These are phyloP conservation scores for Omphalea diandra DNA, from an alignment of 441 rosid species.

Conservation along the genomic window DNA sequence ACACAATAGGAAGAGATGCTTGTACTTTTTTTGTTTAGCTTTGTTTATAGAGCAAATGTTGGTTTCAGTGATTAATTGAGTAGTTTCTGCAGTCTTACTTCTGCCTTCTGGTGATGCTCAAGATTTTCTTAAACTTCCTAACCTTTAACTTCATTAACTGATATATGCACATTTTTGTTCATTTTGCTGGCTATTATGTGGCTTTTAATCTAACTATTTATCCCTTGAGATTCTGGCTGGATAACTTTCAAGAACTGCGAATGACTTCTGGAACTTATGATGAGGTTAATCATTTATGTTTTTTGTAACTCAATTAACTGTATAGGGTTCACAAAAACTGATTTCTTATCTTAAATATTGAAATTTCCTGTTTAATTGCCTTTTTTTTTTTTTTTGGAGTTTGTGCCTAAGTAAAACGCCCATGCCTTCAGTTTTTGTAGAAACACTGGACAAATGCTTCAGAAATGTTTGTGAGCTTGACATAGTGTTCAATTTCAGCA, in stretches of 20 bases:
- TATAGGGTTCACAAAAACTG: neutral
- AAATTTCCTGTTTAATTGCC: conserved; percentile 2
- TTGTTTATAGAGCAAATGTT: neutral
- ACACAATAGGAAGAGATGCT: neutral
- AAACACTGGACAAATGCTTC: conserved; percentile 97
- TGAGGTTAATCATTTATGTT: too few species aligned
- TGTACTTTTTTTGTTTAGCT: neutral
- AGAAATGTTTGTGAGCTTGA: conserved; percentile 95
- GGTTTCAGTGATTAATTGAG: neutral
- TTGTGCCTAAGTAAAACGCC: conserved; percentile 20
- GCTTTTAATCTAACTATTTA: neutral
- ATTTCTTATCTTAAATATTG: neutral
- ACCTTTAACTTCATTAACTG: neutral
- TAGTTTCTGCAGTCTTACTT: neutral
- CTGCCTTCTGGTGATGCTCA: neutral
- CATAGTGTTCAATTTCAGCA: conserved; percentile 82
- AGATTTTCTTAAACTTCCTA: neutral
- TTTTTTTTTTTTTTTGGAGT: conserved; percentile 14
- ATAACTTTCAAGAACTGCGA: neutral
- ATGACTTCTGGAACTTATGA: too few species aligned
- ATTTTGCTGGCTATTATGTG: neutral
- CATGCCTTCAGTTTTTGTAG: conserved; percentile 77
- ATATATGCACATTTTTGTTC: neutral
- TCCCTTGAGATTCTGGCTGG: neutral
- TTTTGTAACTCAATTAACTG: too few species aligned